Evolutionary conservation across 1,284 basidiomycete genomes (phyloP).

Genomic region (Sphaerobolus stellatus): DNA sequence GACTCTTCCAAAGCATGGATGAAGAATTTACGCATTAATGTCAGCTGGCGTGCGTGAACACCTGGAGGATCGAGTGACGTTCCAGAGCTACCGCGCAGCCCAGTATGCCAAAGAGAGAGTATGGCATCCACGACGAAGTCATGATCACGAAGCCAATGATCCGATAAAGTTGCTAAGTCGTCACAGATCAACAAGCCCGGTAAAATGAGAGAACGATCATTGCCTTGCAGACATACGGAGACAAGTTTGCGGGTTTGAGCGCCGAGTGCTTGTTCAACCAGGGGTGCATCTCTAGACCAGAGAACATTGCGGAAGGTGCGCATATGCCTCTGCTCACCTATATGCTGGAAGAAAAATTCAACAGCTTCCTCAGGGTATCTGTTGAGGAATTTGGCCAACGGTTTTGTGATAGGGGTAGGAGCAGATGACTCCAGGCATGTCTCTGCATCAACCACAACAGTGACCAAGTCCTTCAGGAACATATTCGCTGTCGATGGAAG

Average conservation of each 20-base stretch:
- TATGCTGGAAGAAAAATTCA: conserved; percentile 80
- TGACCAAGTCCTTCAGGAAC: conserved; percentile 86
- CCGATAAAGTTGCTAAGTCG: conserved; percentile 70
- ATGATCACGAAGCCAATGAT: conserved; percentile 74
- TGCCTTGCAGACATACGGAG: conserved; percentile 54
- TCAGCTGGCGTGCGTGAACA: conserved; percentile 57
- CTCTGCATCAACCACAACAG: conserved; percentile 92
- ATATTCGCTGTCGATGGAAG: conserved; percentile 91
- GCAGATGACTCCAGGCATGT: conserved; percentile 87
- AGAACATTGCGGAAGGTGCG: conserved; percentile 82
- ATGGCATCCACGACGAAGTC: conserved; percentile 66
- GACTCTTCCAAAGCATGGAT: conserved; percentile 65
- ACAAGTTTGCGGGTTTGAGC: conserved; percentile 65
- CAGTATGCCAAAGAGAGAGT: conserved; percentile 69
- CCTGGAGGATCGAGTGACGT: conserved; percentile 50
- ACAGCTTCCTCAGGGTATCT: conserved; percentile 86
- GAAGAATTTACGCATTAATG: conserved; percentile 75
- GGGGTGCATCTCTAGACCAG: conserved; percentile 73
- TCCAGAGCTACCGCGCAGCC: conserved; percentile 42
- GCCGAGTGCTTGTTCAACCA: conserved; percentile 72
- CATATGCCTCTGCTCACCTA: conserved; percentile 74
- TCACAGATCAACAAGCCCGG: conserved; percentile 76
- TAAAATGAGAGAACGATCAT: conserved; percentile 54
- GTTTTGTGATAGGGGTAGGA: conserved; percentile 91
- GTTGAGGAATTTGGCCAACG: conserved; percentile 88